Conservation (phyloP, 305 asterid genomes). For the Ruellia speciosa region DNA sequence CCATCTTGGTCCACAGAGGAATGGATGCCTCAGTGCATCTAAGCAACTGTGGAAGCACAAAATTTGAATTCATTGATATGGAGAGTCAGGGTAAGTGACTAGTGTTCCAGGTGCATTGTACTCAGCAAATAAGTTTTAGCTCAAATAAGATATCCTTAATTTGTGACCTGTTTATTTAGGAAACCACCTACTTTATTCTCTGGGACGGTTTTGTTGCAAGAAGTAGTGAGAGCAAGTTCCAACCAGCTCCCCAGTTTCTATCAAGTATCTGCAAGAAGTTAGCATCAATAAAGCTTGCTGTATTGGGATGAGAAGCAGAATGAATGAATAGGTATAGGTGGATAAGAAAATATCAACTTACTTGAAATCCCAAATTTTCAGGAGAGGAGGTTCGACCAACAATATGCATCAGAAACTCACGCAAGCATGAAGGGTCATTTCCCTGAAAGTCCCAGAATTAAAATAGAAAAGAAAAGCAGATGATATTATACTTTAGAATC, state of each 20-base stretch:
- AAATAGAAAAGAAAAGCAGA: neutral
- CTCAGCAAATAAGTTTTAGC: too few relatives aligned
- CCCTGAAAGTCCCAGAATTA: constrained; percentile 40
- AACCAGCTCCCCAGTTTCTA: constrained; percentile 95
- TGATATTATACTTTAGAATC: neutral
- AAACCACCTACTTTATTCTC: constrained; percentile 54
- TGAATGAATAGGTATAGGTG: constrained; percentile 9
- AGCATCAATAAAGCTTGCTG: constrained; percentile 19
- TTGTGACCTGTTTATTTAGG: neutral
- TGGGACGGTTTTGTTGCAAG: constrained; percentile 75
- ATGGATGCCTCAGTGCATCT: constrained; percentile 91
- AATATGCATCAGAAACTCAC: constrained; percentile 69
- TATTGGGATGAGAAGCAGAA: constrained; percentile 14
- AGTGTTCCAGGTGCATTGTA: too few relatives aligned
- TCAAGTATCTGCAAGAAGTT: constrained; percentile 72
- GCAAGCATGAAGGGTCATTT: constrained; percentile 83
- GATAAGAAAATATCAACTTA: constrained; percentile 29
- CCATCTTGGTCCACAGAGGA: constrained; percentile 98
- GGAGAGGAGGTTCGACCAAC: constrained; percentile 47
- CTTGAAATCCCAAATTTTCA: constrained; percentile 72
- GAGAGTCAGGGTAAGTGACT: too few relatives aligned
- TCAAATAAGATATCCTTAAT: neutral
- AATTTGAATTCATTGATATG: neutral
- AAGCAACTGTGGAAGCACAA: constrained; percentile 53
- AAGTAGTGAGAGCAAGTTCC: constrained; percentile 80